Evolutionary conservation across 805 yeast genomes (phyloP).

Genomic region (Lipomyces sp.): DNA sequence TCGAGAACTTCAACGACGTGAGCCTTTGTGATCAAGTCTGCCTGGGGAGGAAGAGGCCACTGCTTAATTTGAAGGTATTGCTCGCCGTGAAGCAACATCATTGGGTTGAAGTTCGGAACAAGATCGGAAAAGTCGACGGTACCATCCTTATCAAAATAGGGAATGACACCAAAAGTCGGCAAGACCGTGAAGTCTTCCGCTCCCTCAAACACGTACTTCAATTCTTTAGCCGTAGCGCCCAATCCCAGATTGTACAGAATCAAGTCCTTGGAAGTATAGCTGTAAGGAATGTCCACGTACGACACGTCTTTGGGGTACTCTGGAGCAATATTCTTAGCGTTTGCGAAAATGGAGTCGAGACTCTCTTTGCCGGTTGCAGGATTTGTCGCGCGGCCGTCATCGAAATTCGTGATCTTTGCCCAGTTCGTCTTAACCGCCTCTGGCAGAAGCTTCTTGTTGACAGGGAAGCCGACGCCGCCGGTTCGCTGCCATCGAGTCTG

Average conservation of each 20-base stretch:
- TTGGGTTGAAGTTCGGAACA: constrained; percentile 81
- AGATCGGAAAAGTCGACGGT: constrained; percentile 53
- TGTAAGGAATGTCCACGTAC: not conserved
- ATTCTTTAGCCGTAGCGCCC: constrained; percentile 76
- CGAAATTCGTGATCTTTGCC: constrained; percentile 63
- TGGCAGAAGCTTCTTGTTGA: constrained; percentile 50
- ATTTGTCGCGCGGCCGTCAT: constrained; percentile 50
- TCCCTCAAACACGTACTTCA: constrained; percentile 76
- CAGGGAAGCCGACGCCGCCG: constrained; percentile 63
- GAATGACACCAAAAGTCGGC: constrained; percentile 88
- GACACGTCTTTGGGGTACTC: constrained; percentile 32
- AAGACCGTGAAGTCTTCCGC: constrained; percentile 73
- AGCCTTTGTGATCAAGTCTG: constrained; percentile 53
- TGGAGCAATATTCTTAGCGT: constrained; percentile 30
- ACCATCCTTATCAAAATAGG: constrained; percentile 62
- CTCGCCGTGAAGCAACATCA: constrained; percentile 90
- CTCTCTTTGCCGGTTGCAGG: constrained; percentile 70
- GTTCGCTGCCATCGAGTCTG: constrained; percentile 94
- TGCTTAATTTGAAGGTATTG: constrained; percentile 76
- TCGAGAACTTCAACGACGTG: constrained; percentile 71
- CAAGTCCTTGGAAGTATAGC: constrained; percentile 36
- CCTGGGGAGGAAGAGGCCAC: constrained; percentile 71
- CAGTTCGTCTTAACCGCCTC: constrained; percentile 72
- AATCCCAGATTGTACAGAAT: constrained; percentile 85
- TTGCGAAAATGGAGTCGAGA: constrained; percentile 70